phyloP scores from a whole-genome alignment of 139 green algal genomes.

The Limnomonas spitsbergensis region DNA sequence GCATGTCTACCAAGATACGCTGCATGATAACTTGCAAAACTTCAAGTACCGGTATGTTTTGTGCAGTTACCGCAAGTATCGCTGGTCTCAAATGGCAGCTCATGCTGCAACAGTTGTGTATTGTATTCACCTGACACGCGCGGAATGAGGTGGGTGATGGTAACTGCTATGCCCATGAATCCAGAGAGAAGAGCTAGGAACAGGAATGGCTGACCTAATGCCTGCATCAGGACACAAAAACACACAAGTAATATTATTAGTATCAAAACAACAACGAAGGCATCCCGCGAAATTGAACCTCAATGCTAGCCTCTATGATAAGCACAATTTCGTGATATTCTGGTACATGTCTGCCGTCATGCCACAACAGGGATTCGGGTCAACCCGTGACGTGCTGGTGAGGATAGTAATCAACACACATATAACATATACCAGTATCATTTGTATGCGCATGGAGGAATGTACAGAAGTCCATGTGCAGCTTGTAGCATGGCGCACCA shows the following conservation, averaged over 20 bases:
- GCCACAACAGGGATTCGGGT: background rate
- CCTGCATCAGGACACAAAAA: no score
- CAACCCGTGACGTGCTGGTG: background rate
- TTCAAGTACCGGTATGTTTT: no score
- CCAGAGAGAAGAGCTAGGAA: background rate
- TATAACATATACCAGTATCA: no score
- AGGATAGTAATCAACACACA: no score
- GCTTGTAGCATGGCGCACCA: no score
- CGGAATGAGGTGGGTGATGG: background rate
- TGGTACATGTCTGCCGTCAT: background rate
- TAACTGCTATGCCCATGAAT: background rate
- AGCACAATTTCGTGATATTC: background rate
- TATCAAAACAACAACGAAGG: background rate
- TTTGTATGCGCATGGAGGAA: no score
- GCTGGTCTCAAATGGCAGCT: no score
- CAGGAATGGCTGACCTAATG: background rate
- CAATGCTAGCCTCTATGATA: background rate
- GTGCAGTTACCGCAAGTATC: no score
- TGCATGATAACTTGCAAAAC: no score
- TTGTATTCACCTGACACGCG: background rate
- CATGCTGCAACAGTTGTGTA: no score
- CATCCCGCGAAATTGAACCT: background rate
- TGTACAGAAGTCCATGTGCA: no score
- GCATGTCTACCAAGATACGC: no score
- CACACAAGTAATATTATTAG: background rate